Evolutionary conservation across 257 asterid species (phyloP), one percentile per base, ranked within the genome.

Genomic region (Apocynum venetum): DNA sequence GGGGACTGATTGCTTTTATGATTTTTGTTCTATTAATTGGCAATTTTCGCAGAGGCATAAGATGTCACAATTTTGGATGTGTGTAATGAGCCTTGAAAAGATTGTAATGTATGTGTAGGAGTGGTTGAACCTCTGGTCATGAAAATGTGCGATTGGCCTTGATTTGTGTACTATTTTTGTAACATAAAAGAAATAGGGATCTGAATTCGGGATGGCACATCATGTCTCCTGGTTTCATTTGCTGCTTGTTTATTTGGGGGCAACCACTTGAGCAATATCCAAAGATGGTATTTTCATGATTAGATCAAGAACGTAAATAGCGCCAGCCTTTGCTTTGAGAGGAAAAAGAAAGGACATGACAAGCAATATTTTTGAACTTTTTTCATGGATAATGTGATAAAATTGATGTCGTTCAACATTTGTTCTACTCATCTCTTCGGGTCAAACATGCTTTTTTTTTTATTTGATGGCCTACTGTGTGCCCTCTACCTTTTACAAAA

Each of bases 21-120:
- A 35, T 25, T 47, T 17, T 20, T 36, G 31, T 69, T 59, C 25
- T 15, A 14, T 57, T 25, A 6, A 55, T 59, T 51, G 43, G 49
- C 70, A 74, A 77, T 43, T 57, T 74, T 57, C 52, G 19, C n/a
- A 7, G 25, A 55, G 86, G 83, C 86, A 79, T 82, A 64, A 82
- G 59, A 8, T 65, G 64, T 76, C 74, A 36, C 71, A 79, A 79
- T 79, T 83, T 83, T 83, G 81, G 65, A 77, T 52, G 52, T 52
- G 52, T 78, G 80, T 72, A 40, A 61, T 76, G 75, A 20, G 81
- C 51, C 0, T 56, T 36, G 47, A 10, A 76, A 81, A 43, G 41
- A 70, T 55, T 76, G 73, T 76, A 73, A 64, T 76, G 81, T 77
- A 66, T 72, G 77, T 69, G 38, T 65, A 41, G 60, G 79, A 64